These are phyloP conservation scores for Ogataea pilisensis DNA, from an alignment of 805 yeast genomes.

Conservation along the genomic window DNA sequence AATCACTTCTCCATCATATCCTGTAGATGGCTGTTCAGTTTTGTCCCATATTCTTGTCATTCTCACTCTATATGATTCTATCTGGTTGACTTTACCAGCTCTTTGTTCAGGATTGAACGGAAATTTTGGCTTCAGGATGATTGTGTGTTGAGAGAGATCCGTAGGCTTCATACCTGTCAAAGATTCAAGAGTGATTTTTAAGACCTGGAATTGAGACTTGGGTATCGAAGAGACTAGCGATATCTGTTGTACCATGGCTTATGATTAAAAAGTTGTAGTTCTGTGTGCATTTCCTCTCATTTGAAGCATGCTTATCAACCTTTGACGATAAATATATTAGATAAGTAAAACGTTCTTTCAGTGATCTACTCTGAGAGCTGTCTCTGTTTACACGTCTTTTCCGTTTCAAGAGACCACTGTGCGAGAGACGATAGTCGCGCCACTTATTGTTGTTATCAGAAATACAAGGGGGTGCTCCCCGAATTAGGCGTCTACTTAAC, in stretches of 20 bases:
- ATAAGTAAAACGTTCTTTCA: too few relatives aligned
- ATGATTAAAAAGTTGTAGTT: slow-evolving; percentile 4
- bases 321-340: too few relatives aligned
- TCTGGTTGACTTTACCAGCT: slow-evolving; percentile 54
- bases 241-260: slow-evolving; percentile 51
- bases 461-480: too few relatives aligned
- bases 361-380: too few relatives aligned
- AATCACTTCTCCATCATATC: not conserved
- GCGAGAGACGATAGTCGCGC: too few relatives aligned
- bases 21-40: not conserved
- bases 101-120: slow-evolving; percentile 50
- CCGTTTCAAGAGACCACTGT: too few relatives aligned
- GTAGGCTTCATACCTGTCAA: slow-evolving; percentile 49
- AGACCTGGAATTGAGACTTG: slow-evolving; percentile 36
- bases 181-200: slow-evolving; percentile 46
- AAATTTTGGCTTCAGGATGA: slow-evolving; percentile 45
- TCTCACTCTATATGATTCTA: slow-evolving; percentile 50
- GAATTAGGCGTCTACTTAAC: too few relatives aligned
- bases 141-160: slow-evolving; percentile 43
- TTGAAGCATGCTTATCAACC: too few relatives aligned
- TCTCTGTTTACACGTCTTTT: too few relatives aligned
- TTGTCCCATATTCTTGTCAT: slow-evolving; percentile 45
- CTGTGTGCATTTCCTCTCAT: too few relatives aligned
- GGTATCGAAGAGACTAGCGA: slow-evolving; percentile 44
- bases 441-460: too few relatives aligned